Evolutionary conservation across 495 filamentous ascomycete genomes (phyloP).

Genomic region (Amorphotheca resinae): DNA sequence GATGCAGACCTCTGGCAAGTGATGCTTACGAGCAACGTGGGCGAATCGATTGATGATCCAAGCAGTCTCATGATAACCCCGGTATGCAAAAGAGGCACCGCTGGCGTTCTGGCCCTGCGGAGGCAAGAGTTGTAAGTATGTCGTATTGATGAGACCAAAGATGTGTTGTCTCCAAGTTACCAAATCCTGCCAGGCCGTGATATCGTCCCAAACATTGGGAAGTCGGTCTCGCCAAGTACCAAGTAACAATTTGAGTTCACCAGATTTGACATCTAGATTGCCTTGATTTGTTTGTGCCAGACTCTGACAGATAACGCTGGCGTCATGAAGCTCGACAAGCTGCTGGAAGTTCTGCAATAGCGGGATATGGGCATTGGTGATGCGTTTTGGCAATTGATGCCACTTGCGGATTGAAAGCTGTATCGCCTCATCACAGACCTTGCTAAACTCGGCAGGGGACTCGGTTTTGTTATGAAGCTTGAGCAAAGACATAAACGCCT

Average conservation of each 20-base stretch:
- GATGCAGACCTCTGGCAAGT: conserved; percentile 93
- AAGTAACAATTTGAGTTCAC: conserved; percentile 87
- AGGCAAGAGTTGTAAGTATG: conserved; percentile 78
- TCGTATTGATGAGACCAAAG: conserved; percentile 91
- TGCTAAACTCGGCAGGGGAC: conserved; percentile 63
- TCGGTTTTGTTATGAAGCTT: conserved; percentile 88
- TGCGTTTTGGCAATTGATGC: conserved; percentile 86
- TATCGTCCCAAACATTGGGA: conserved; percentile 98
- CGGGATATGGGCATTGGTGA: conserved; percentile 92
- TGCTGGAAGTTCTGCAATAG: conserved; percentile 96
- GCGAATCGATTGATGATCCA: conserved; percentile 99
- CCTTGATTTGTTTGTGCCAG: conserved; percentile 66
- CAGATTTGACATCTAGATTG: conserved; percentile 89
- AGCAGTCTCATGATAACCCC: conserved; percentile 95
- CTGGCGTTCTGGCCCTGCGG: conserved; percentile 70
- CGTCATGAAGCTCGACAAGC: conserved; percentile 96
- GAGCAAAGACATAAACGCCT: conserved; percentile 90
- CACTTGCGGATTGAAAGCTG: conserved; percentile 95
- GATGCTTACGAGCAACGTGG: conserved; percentile 94
- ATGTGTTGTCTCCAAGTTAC: conserved; percentile 99
- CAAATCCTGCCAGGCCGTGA: conserved; percentile 96
- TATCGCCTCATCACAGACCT: conserved; percentile 88
- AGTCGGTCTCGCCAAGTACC: conserved; percentile 92
- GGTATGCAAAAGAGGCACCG: conserved; percentile 76
- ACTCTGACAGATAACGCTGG: conserved; percentile 86